phyloP scores from a whole-genome alignment of 441 rosid genomes.

The Flueggea neowawraea region DNA sequence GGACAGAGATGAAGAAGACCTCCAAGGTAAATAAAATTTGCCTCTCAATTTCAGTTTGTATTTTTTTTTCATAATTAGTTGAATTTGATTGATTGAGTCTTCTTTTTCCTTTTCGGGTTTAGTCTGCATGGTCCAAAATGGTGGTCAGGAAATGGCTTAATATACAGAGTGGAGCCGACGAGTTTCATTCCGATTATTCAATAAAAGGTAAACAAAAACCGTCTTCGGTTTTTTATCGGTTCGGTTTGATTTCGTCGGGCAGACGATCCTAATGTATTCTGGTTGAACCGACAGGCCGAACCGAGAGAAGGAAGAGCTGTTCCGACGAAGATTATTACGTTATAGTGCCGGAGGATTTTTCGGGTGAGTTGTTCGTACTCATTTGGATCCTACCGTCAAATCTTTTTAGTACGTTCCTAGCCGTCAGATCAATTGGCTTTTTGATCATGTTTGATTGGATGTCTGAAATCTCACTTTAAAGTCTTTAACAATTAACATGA shows the following conservation, averaged over 20 bases:
- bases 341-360: conserved; percentile 45
- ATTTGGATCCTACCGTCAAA: neutral
- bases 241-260: neutral
- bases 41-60: neutral
- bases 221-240: neutral
- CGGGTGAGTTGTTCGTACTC: conserved; percentile 38
- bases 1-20: conserved; percentile 39
- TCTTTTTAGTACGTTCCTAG: conserved; percentile 9
- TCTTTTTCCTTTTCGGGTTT: conserved; percentile 3
- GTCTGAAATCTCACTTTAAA: neutral
- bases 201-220: conserved; percentile 39
- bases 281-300: conserved; percentile 19
- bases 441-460: conserved; percentile 27
- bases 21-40: conserved; percentile 39
- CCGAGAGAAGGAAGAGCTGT: conserved; percentile 60
- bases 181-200: conserved; percentile 68
- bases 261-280: neutral
- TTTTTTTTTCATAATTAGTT: neutral
- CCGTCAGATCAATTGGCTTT: conserved; percentile 35
- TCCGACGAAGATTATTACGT: conserved; percentile 49
- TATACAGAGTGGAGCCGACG: conserved; percentile 54
- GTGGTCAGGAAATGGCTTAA: conserved; percentile 84
- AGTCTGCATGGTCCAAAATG: conserved; percentile 77
- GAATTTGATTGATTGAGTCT: neutral
- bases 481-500: neutral